A percentile compares a stretch with the other conserved stretches of the same genome.
Evolutionary conservation across 2,329 filamentous ascomycete species (phyloP).

Genomic region (Calonectria crousiana): DNA sequence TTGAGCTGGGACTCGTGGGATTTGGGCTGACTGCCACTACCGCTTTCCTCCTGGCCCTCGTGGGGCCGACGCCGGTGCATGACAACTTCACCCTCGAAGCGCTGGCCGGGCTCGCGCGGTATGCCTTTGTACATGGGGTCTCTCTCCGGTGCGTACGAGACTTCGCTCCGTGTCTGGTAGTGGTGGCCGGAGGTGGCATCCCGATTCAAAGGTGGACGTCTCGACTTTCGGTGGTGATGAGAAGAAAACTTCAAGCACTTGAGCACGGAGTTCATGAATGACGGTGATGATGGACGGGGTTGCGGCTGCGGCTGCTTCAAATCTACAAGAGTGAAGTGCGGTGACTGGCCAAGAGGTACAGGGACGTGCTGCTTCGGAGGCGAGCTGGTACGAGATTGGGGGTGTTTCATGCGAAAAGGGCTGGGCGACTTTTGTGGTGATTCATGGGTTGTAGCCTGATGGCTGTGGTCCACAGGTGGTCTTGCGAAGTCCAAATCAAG

Average conservation of each 20-base stretch:
- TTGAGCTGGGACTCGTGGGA: no score
- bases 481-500: no score
- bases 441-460: neutral
- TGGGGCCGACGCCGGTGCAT: conserved; percentile 15
- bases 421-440: no score
- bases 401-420: neutral
- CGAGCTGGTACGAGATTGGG: neutral
- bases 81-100: conserved; percentile 27
- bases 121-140: conserved; percentile 35
- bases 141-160: conserved; percentile 27
- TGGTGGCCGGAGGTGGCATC: neutral
- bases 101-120: conserved; percentile 16
- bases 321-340: neutral
- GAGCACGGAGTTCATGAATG: neutral
- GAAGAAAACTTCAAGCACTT: neutral
- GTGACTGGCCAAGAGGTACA: neutral
- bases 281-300: neutral
- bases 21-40: neutral
- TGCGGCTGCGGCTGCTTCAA: neutral
- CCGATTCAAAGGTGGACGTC: neutral
- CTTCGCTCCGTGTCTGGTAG: neutral
- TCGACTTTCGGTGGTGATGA: neutral
- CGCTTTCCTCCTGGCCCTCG: neutral
- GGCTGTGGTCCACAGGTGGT: neutral
- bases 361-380: neutral